These are phyloP conservation scores for Adansonia rubrostipa DNA, from an alignment of 441 rosid genomes.

Conservation along the genomic window DNA sequence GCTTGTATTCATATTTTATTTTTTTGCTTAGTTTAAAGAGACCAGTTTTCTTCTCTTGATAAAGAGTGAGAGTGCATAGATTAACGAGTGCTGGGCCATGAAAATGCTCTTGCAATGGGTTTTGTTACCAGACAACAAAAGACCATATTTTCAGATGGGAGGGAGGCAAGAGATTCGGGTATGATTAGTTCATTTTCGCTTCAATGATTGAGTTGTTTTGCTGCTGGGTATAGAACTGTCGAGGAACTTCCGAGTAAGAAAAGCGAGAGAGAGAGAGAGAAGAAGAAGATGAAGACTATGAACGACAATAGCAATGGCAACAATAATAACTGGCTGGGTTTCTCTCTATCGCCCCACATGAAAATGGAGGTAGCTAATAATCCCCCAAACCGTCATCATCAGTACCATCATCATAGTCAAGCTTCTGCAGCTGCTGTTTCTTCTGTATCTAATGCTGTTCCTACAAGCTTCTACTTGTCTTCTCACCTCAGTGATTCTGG, in stretches of 20 bases:
- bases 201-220: conserved; percentile 58
- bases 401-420: conserved; percentile 37
- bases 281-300: conserved; percentile 52
- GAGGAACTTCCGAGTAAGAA: conserved; percentile 14
- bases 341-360: conserved; percentile 65
- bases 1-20: conserved; percentile 46
- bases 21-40: conserved; percentile 66
- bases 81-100: conserved; percentile 26
- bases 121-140: conserved; percentile 41
- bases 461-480: conserved; percentile 51
- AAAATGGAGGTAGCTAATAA: too few species aligned
- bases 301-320: conserved; percentile 40
- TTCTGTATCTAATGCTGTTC: conserved; percentile 35
- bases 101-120: conserved; percentile 32
- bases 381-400: conserved; percentile 27
- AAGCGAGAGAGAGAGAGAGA: conserved; percentile 15
- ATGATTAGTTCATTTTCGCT: conserved; percentile 45
- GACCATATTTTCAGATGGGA: conserved; percentile 31
- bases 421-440: conserved; percentile 16
- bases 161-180: conserved; percentile 38
- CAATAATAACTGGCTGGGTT: conserved; percentile 65
- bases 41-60: conserved; percentile 46
- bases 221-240: conserved; percentile 11
- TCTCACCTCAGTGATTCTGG: conserved; percentile 38
- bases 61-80: conserved; percentile 25